Evolutionary conservation across 768 basidiomycete species (phyloP), one percentile per base, ranked within the genome.

Genomic region (Xerocomellus chrysenteron): DNA sequence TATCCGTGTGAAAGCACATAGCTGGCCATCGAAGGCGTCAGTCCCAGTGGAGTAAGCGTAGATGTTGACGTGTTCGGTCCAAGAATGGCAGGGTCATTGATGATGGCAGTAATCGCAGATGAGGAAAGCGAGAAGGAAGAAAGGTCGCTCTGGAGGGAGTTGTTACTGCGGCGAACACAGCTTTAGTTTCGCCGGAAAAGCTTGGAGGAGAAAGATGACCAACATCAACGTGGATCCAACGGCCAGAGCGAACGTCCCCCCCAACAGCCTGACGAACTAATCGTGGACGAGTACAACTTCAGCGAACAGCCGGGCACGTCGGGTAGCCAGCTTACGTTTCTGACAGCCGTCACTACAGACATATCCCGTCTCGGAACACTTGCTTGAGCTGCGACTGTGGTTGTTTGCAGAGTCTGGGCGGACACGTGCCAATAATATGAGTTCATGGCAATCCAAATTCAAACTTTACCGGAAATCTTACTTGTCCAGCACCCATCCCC

Each of bases 311-410:
- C 5, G 40, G 12, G 42, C 53, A 61, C 17, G 50, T 24, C 17
- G 24, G 19, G 42, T 3, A 32, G 8, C 19, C 12, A 13, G 59
- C 78, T 36, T 52, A 83, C 84, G 65, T 86, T 87, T 47, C 85
- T 77, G 53, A 84, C 79, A 0, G 83, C 84, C 0, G 88, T 90
- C 0, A 90, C 87, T 10, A 88, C 85, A 1, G 86, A 85, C 87
- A 91, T 89, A 57, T 92, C 88, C 40, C 76, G 76, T 39, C 88
- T 73, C 0, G 81, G 70, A 0, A 91, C 89, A 26, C 86, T 84
- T 0, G 88, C 87, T 65, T 92, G 90, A 8, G 82, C 85, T 0
- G 86, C 86, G 8, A 88, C 82, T 0, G 86, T 88, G 0, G 85
- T 87, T 0, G 85, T 87, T 66, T 82, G 81, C 14, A 82, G 62